Evolutionary conservation across 2,329 filamentous ascomycete species (phyloP).

Genomic region (Emergomyces orientalis): DNA sequence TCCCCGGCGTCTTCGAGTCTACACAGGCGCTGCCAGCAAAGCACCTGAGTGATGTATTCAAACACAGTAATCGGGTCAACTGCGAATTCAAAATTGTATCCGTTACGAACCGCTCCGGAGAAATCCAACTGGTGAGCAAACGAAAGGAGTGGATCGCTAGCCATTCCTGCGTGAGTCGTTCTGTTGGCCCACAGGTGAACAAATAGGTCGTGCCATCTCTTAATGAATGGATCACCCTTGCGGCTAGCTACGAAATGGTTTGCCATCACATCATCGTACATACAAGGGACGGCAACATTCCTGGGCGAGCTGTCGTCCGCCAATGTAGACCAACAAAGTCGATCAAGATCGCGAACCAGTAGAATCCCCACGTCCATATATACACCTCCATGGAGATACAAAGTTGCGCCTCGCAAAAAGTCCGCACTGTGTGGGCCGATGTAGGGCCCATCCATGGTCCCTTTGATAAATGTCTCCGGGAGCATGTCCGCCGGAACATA

Average conservation of each 20-base stretch:
- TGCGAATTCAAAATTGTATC: not conserved
- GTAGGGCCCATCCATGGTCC: not conserved
- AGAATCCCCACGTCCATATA: slow-evolving; percentile 40
- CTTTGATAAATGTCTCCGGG: not conserved
- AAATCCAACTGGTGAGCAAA: not conserved
- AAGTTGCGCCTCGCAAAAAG: slow-evolving; percentile 21
- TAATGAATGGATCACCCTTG: slow-evolving; percentile 10
- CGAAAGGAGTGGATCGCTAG: not conserved
- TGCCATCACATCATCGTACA: slow-evolving; percentile 25
- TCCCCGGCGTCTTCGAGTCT: not conserved
- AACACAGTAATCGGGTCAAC: not conserved
- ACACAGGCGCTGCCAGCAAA: not conserved
- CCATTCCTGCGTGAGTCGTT: slow-evolving; percentile 5
- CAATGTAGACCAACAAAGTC: slow-evolving; percentile 25
- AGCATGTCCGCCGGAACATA: not conserved
- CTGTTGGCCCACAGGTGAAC: slow-evolving; percentile 9
- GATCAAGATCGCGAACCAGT: slow-evolving; percentile 34
- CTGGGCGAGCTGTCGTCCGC: not conserved
- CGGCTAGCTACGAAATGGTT: slow-evolving; percentile 11
- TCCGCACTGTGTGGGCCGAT: slow-evolving; percentile 8
- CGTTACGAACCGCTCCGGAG: not conserved
- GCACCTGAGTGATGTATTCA: not conserved
- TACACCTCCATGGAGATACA: slow-evolving; percentile 37
- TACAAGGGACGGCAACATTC: slow-evolving; percentile 13
- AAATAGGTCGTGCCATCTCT: slow-evolving; percentile 14